Base-by-base conservation (phyloP, 2,329 filamentous ascomycete species). In the Fusarium sp. region DNA sequence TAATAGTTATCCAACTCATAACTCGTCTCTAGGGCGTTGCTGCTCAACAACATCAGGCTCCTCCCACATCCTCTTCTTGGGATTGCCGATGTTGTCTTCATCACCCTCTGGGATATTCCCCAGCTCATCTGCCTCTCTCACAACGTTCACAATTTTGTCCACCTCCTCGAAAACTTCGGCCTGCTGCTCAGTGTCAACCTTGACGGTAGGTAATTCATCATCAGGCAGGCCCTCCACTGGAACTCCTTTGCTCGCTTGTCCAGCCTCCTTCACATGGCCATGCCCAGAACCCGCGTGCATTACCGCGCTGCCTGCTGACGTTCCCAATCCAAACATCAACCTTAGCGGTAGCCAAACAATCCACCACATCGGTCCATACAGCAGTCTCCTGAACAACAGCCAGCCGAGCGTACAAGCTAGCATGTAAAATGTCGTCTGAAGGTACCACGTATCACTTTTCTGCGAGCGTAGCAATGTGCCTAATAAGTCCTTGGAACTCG, bases 361-460 rank as follows among this genome's bases (percentile, higher is more conserved):
- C 93, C 94, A 96, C 91, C 93, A 97, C 64, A 94, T 82, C 3
- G 96, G 96, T 1, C 96, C 95, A 84, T 97, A 99, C 13, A 99
- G 79, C 44, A 95, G 86, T 48, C 96, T 86, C 33, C 96, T 87
- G 78, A 97, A 98, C 12, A 97, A 79, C 13, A 99, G 87, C 96
- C 96, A 99, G 35, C 85, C 86, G 45, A 95, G 90, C 3, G 95
- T 98, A 11, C 84, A 89, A 28, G 92, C 78, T 22, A 98, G 88
- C 75, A 98, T 87, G 80, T 95, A 97, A 74, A 98, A 91, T 5
- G 95, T 91, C 41, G 93, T 97, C 82, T 96, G 93, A 38, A 99
- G 88, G 80, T 99, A 99, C 96, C 96, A 99, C 6, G 95, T 98
- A 80, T 99, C 96, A 73, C 92, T 96, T 86, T 99, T 99, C 80